Evolutionary conservation across 805 yeast species (phyloP).

Genomic region (Cephaloascus albidus): DNA sequence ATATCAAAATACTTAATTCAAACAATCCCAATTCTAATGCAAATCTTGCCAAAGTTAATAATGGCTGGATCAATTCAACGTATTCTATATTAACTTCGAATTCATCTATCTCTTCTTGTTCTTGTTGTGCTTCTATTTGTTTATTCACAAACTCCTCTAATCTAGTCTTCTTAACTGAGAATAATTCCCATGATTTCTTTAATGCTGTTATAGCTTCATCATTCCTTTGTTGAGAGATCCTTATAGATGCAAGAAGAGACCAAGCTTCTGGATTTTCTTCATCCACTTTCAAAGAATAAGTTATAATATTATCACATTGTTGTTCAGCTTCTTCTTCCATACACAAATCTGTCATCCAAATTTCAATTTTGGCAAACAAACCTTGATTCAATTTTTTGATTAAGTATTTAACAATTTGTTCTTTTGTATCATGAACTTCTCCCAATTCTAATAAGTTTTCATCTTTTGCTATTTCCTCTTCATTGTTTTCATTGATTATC

Average conservation of each 20-base stretch:
- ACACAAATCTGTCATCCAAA: conserved; percentile 97
- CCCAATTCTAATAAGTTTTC: conserved; percentile 15
- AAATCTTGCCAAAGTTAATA: conserved; percentile 63
- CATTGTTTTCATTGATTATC: conserved; percentile 11
- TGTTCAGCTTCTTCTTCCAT: conserved; percentile 86
- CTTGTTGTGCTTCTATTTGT: conserved; percentile 3
- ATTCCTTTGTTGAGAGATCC: conserved; percentile 75
- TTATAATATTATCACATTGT: conserved; percentile 65
- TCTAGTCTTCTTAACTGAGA: conserved; percentile 36
- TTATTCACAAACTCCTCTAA: conserved; percentile 32
- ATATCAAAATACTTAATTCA: conserved; percentile 59
- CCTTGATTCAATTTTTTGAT: conserved; percentile 65
- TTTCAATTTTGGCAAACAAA: conserved; percentile 77
- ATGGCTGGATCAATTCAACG: conserved; percentile 63
- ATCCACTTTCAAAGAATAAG: conserved; percentile 54
- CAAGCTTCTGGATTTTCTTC: conserved; percentile 65
- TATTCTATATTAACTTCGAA: conserved; percentile 42
- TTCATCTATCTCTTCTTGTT: conserved; percentile 23
- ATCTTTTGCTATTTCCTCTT: conserved; percentile 12
- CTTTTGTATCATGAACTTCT: conserved; percentile 1
- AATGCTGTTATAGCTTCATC: conserved; percentile 70
- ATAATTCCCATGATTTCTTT: conserved; percentile 62
- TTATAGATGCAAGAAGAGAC: conserved; percentile 74
- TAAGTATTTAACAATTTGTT: conserved; percentile 17
- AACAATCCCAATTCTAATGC: conserved; percentile 69